Conservation (phyloP, 2,329 filamentous ascomycete genomes). For the Penicillium sp. region DNA sequence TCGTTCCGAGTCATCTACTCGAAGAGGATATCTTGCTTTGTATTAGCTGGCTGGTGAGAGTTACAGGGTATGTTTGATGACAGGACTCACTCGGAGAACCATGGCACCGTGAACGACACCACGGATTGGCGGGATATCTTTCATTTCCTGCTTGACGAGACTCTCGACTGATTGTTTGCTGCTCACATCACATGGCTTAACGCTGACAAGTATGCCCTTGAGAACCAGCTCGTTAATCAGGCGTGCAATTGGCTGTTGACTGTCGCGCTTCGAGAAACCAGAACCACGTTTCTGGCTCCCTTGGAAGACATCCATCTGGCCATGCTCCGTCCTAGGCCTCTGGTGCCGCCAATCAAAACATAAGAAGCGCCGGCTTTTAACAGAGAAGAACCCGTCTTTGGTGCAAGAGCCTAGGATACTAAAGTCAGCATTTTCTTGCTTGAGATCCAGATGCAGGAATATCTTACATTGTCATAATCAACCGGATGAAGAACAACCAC, state of each 20-base stretch:
- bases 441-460: neutral
- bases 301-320: constrained; percentile 53
- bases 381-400: constrained; percentile 39
- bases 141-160: constrained; percentile 23
- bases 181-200: constrained; percentile 40
- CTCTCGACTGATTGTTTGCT: constrained; percentile 33
- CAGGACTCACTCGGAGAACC: constrained; percentile 41
- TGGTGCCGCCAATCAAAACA: constrained; percentile 59
- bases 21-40: constrained; percentile 31
- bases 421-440: neutral
- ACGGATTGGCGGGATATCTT: constrained; percentile 38
- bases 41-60: constrained; percentile 4
- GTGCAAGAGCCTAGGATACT: constrained; percentile 16
- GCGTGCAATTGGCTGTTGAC: constrained; percentile 22
- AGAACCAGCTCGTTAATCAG: constrained; percentile 21
- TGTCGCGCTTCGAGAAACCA: constrained; percentile 53
- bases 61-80: neutral
- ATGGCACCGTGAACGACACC: constrained; percentile 52
- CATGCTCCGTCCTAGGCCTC: constrained; percentile 59
- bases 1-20: constrained; percentile 34
- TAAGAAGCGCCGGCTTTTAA: constrained; percentile 42
- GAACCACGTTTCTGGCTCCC: constrained; percentile 56
- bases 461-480: constrained; percentile 26
- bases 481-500: constrained; percentile 23
- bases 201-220: constrained; percentile 20